phyloP scores from a whole-genome alignment of 2,329 filamentous ascomycete species.

The Colletotrichum limetticola region DNA sequence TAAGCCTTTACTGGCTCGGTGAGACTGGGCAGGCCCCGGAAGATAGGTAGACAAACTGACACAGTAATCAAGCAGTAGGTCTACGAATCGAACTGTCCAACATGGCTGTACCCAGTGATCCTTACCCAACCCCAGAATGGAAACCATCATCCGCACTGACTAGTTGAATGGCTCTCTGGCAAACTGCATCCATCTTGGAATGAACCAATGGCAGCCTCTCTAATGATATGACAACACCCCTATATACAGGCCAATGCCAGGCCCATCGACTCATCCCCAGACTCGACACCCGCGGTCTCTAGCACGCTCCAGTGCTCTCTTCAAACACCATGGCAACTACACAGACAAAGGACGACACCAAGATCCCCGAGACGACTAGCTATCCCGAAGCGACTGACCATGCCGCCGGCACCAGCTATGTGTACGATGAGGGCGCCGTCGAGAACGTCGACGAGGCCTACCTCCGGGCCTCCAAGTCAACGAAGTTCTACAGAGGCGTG shows the following conservation, averaged over 20 bases:
- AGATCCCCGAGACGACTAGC: not conserved
- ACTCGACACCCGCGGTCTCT: not conserved
- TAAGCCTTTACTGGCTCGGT: not conserved
- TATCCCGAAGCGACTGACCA: not conserved
- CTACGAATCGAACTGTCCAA: not conserved
- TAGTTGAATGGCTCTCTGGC: not conserved
- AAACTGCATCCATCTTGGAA: not conserved
- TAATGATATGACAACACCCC: not conserved
- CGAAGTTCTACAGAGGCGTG: constrained; percentile 20
- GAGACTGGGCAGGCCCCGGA: not conserved
- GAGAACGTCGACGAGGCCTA: constrained; percentile 14
- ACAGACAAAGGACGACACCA: constrained; percentile 2
- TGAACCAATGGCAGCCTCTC: not conserved
- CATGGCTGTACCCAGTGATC: not conserved
- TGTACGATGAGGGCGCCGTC: not conserved
- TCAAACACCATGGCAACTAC: constrained; percentile 1
- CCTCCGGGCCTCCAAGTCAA: not conserved
- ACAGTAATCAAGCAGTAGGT: not conserved
- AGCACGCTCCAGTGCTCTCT: not conserved
- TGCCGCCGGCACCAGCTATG: not conserved
- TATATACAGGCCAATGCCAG: constrained; percentile 1
- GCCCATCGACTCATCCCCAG: not conserved
- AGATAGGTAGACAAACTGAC: not conserved
- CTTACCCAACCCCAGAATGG: not conserved
- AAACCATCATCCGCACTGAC: not conserved